Evolutionary conservation across 2,329 filamentous ascomycete species (phyloP).

Genomic region (Diaporthe citri): DNA sequence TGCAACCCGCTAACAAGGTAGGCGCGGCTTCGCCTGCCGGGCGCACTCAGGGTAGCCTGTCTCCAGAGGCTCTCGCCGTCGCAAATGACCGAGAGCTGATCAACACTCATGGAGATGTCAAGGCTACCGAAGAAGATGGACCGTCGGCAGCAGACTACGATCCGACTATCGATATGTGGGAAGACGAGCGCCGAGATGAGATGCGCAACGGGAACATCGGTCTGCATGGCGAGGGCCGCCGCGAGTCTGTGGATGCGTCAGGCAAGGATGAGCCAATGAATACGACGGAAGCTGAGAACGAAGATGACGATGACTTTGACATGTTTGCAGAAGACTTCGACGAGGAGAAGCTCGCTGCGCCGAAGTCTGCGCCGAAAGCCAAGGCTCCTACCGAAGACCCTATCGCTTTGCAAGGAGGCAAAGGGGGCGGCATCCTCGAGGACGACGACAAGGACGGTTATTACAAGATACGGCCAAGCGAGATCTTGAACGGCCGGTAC

Average conservation of each 20-base stretch:
- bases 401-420: conserved; percentile 61
- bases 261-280: conserved; percentile 48
- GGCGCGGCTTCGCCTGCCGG: conserved; percentile 51
- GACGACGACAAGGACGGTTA: conserved; percentile 96
- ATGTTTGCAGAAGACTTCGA: conserved; percentile 91
- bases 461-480: conserved; percentile 93
- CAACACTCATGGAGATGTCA: conserved; percentile 66
- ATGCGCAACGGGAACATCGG: conserved; percentile 69
- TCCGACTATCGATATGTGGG: conserved; percentile 87
- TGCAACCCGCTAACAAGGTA: conserved; percentile 27
- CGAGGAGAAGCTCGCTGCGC: conserved; percentile 73
- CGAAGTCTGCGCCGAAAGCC: conserved; percentile 54
- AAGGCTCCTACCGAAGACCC: conserved; percentile 58
- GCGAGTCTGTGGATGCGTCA: conserved; percentile 41
- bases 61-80: conserved; percentile 72
- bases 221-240: conserved; percentile 59
- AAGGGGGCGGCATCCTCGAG: conserved; percentile 83
- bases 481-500: conserved; percentile 90
- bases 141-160: conserved; percentile 96
- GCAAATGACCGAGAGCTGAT: conserved; percentile 76
- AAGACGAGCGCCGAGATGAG: conserved; percentile 80
- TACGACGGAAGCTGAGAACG: conserved; percentile 53
- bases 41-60: conserved; percentile 60
- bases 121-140: conserved; percentile 70
- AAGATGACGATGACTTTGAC: conserved; percentile 79